phyloP scores from a whole-genome alignment of 768 basidiomycete species.

The Naematelia encephala region DNA sequence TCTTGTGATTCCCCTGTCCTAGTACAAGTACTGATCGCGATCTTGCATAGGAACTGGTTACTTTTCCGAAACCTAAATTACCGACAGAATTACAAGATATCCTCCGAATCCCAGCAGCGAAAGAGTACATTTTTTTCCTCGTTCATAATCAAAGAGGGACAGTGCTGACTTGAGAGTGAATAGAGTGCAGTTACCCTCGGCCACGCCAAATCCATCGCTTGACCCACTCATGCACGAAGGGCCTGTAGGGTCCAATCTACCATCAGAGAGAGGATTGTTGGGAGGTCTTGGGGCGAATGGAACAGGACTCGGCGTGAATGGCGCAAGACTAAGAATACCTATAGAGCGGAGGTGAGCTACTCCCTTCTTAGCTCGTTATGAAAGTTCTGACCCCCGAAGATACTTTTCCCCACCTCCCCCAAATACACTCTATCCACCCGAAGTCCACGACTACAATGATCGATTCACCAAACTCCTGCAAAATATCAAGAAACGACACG shows the following conservation, averaged over 20 bases:
- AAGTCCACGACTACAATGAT: conserved; percentile 87
- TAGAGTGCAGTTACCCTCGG: conserved; percentile 66
- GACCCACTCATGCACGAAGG: conserved; percentile 47
- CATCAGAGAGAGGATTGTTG: neutral
- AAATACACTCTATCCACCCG: conserved; percentile 76
- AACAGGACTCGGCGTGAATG: conserved; percentile 22
- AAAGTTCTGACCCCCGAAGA: too few species aligned
- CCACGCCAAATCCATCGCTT: conserved; percentile 48
- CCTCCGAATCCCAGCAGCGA: conserved; percentile 46
- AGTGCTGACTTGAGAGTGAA: neutral
- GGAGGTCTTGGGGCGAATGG: conserved; percentile 22
- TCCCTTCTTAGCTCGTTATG: too few species aligned
- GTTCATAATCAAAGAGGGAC: too few species aligned
- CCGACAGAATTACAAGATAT: conserved; percentile 65
- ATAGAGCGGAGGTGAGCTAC: conserved; percentile 71
- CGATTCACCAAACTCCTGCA: conserved; percentile 83
- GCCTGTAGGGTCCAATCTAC: conserved; percentile 29
- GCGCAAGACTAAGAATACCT: conserved; percentile 64
- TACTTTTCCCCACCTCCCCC: conserved; percentile 77
- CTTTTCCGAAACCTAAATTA: conserved; percentile 73
- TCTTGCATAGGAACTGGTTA: conserved; percentile 71
- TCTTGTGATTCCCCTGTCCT: too few species aligned
- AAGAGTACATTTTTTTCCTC: conserved; percentile 27
- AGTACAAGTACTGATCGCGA: conserved; percentile 1
- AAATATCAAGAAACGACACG: conserved; percentile 87